Evolutionary conservation across 2,329 filamentous ascomycete genomes (phyloP).

Genomic region (Pestalotiopsis sp.): DNA sequence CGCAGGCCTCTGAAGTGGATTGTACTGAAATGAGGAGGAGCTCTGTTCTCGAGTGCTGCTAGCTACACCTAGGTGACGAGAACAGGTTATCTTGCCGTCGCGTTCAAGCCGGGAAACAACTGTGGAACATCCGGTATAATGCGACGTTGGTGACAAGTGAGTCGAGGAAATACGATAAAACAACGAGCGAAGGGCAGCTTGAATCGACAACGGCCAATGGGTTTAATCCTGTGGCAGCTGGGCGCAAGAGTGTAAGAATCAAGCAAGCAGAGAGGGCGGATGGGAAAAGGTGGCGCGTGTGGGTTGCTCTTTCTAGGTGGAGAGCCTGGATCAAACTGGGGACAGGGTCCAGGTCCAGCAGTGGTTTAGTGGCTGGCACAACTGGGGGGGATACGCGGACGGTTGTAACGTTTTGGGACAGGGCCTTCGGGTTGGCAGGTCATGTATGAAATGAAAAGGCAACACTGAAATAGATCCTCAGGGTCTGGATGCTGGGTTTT

Average conservation of each 20-base stretch:
- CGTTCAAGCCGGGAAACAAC: background rate
- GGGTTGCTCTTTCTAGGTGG: constrained; percentile 12
- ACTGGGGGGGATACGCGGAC: background rate
- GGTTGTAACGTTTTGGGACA: background rate
- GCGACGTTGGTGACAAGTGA: background rate
- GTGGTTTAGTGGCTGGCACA: constrained; percentile 9
- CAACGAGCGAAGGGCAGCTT: background rate
- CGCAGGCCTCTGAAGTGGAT: background rate
- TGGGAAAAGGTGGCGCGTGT: constrained; percentile 15
- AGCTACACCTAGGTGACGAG: background rate
- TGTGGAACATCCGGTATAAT: background rate
- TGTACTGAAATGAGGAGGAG: background rate
- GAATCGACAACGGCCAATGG: background rate
- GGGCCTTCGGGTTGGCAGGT: background rate
- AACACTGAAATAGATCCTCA: background rate
- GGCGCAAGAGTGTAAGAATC: constrained; percentile 2
- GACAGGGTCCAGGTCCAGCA: constrained; percentile 7
- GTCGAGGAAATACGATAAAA: background rate
- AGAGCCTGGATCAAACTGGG: constrained; percentile 3
- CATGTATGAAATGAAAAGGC: background rate
- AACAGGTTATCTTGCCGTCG: background rate
- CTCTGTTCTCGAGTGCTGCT: background rate
- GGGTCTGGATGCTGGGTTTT: background rate
- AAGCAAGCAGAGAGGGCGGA: constrained; percentile 10
- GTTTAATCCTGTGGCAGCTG: background rate